phyloP scores from a whole-genome alignment of 106 monocot species.

The Dioscorea dumetorum region DNA sequence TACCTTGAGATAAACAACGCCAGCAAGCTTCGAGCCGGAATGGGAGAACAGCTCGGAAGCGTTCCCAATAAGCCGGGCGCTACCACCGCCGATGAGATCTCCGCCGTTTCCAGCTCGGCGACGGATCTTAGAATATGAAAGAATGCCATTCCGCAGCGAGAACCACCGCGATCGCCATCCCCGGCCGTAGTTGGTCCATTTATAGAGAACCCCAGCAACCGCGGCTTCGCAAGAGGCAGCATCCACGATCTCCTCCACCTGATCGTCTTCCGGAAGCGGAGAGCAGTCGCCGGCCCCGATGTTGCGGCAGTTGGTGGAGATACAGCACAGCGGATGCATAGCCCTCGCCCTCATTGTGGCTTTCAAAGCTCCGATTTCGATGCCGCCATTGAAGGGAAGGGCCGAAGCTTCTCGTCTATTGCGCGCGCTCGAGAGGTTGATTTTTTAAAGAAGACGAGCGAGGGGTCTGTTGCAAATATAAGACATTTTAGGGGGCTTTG shows the following conservation, averaged over 20 bases:
- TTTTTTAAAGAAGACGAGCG: no score
- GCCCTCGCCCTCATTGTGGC: neutral
- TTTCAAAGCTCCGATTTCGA: no score
- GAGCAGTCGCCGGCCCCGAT: neutral
- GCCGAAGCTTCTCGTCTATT: no score
- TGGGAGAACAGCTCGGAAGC: neutral
- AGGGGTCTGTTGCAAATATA: no score
- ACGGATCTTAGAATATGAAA: slow-evolving; percentile 3
- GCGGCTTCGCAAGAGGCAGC: neutral
- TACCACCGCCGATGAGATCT: neutral
- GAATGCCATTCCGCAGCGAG: slow-evolving; percentile 3
- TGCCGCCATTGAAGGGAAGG: no score
- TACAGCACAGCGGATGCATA: slow-evolving; percentile 11
- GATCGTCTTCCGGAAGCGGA: neutral
- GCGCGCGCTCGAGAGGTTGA: no score
- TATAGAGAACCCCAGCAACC: slow-evolving; percentile 2
- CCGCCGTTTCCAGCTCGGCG: neutral
- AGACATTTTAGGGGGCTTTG: no score
- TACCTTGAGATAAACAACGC: neutral
- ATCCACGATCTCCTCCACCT: neutral
- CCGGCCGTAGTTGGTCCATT: slow-evolving; percentile 8
- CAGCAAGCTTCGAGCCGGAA: neutral
- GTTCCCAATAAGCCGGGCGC: neutral
- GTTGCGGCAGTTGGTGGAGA: neutral
- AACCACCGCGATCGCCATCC: slow-evolving; percentile 13